phyloP scores from a whole-genome alignment of 139 green algal genomes.

The Tetraselmis striata region DNA sequence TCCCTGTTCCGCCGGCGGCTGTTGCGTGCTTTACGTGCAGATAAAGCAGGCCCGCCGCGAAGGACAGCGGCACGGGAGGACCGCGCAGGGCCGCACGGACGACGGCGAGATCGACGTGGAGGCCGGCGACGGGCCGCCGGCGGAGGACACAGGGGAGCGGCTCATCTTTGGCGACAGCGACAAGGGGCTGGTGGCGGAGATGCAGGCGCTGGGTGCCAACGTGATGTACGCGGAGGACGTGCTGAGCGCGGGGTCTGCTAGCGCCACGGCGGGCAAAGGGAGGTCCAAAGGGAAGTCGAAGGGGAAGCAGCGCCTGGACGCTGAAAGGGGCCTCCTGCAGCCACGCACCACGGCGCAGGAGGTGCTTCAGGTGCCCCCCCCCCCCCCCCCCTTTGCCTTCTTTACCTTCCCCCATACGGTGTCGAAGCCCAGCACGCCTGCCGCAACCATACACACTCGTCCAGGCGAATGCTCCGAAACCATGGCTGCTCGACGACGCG shows the following conservation, averaged over 20 bases:
- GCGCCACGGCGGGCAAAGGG: neutral
- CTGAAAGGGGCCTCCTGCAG: too few relatives aligned
- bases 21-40: neutral
- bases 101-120: neutral
- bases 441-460: too few relatives aligned
- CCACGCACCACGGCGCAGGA: too few relatives aligned
- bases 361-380: neutral
- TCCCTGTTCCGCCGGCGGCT: too few relatives aligned
- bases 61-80: neutral
- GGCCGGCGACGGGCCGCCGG: neutral
- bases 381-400: too few relatives aligned
- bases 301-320: neutral
- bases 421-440: too few relatives aligned
- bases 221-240: neutral
- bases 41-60: neutral
- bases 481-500: too few relatives aligned
- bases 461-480: too few relatives aligned
- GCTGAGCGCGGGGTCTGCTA: neutral
- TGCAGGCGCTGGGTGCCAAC: neutral
- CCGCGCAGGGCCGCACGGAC: too few relatives aligned
- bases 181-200: neutral
- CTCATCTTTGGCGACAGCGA: neutral
- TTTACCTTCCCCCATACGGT: too few relatives aligned
- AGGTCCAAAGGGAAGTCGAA: neutral
- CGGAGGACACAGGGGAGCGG: neutral